Evolutionary conservation across 2,329 filamentous ascomycete genomes (phyloP), one percentile per base, ranked within the genome.

Genomic region (Diaporthe aspalathi): DNA sequence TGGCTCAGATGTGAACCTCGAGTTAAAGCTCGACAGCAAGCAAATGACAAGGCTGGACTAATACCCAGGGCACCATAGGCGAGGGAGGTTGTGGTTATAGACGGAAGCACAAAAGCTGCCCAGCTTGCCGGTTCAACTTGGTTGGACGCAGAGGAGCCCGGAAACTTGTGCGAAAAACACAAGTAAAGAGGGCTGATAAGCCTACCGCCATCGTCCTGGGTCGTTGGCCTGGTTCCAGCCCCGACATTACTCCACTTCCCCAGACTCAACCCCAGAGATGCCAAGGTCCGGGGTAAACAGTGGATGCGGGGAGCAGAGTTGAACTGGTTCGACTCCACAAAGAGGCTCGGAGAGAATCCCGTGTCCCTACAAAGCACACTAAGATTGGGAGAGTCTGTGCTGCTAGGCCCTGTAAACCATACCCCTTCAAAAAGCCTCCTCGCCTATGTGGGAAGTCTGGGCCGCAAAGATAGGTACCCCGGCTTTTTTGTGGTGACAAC

Each of bases 131-230:
- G 17, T 11, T 32, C 5, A 35, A 24, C 17, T 16, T 22, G 24
- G 14, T 17, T 47, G 24, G 40, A 47, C 24, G 24, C 17, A 8
- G 8, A 63, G 27, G 17, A 22, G 57, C 24, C 40, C 57, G 57
- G 57, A 22, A 63, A 63, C 57, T 63, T 63, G 57, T 63, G 57
- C 57, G 57, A 63, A 17, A n/a, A 17, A 22, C 40, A 2, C 57
- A 45, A 63, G 3, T 32, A 9, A 47, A 32, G 22, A 45, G 24
- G 20, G 40, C 56, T 60, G 11, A 35, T 16, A 27, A 6, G 27
- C 40, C 40, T 47, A 32, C 29, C 14, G 4, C 22, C 24, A 40
- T 47, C 9, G 45, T 9, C 4, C 56, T 62, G 56, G 45, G 56
- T 62, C 38, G 56, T 62, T 20, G 27, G 2, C 40, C 7, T n/a